Base-by-base conservation (phyloP, 2,329 filamentous ascomycete genomes). In the Cercospora sp. region DNA sequence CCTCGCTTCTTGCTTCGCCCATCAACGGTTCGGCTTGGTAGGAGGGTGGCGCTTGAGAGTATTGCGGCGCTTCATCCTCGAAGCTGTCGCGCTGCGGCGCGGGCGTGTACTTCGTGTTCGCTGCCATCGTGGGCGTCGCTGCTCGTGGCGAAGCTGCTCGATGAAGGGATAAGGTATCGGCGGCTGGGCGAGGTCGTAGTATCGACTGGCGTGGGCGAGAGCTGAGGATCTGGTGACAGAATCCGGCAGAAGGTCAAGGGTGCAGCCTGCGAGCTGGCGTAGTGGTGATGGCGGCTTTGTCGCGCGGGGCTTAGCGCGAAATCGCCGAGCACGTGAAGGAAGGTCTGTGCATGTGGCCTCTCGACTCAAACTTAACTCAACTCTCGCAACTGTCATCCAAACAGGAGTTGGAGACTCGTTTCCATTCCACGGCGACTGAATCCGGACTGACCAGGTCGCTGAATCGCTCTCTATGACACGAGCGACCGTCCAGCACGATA, bases 21-120 rank as follows among this genome's bases (percentile, higher is more conserved):
- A 86, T 86, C 66, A 91, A 87, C 48, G 88, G 85, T 69, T 84
- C 80, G 70, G 67, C 66, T 78, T 87, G 86, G 83, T 97, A 97
- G 69, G 91, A 91, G 20, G 94, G 94, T 72, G 94, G 94, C 77
- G 93, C 86, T 77, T 92, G 89, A 66, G 89, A 86, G 83, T 90
- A 94, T 73, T 79, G 79, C 72, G 84, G 81, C 73, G 91, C 89
- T 72, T 91, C 91, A 74, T 91, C 90, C 72, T 92, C 91, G 74
- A 96, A 87, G 57, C 93, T 94, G 82, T 97, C 94, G 79, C 92
- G 90, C 83, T 93, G 91, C 23, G 93, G 89, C 75, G 93, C 93
- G 62, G 89, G 87, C 72, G 91, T 86, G 80, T 97, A 98, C 81
- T 94, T 95, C 62, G 92, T 85, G 74, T 87, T 92, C 69, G 89